Conservation (phyloP, 2,329 filamentous ascomycete genomes). For the Sclerotinia sclerotiorum region DNA sequence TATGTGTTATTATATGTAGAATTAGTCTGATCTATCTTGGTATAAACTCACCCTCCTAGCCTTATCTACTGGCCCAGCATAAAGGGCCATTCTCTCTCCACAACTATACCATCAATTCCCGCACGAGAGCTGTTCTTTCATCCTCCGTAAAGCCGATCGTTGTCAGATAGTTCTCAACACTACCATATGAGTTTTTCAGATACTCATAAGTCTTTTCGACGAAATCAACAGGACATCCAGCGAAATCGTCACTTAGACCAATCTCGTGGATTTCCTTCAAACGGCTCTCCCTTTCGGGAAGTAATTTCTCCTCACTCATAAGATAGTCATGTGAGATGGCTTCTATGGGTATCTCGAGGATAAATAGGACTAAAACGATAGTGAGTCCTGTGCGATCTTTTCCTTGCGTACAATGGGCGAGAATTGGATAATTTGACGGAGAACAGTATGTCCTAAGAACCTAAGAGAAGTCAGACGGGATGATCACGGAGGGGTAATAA, state of each 20-base stretch:
- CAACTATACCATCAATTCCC: neutral
- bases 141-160: conserved; percentile 56
- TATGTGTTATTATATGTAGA: neutral
- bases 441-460: conserved; percentile 52
- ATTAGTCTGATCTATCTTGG: neutral
- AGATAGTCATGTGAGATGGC: conserved; percentile 73
- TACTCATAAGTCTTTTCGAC: conserved; percentile 58
- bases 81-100: neutral
- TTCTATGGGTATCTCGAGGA: conserved; percentile 55
- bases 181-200: conserved; percentile 62
- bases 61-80: neutral
- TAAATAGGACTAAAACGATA: conserved; percentile 65
- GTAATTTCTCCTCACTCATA: conserved; percentile 62
- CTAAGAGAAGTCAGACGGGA: conserved; percentile 29
- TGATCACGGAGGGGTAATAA: neutral
- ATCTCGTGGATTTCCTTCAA: conserved; percentile 68
- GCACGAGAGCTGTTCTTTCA: conserved; percentile 28
- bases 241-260: conserved; percentile 73
- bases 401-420: conserved; percentile 85
- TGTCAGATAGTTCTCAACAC: conserved; percentile 64
- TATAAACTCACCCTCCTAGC: neutral
- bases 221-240: conserved; percentile 62
- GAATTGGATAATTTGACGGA: conserved; percentile 56
- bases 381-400: conserved; percentile 81
- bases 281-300: conserved; percentile 60